These are phyloP conservation scores for Colletotrichum navitas DNA, from an alignment of 2,329 filamentous ascomycete species.

Conservation along the genomic window DNA sequence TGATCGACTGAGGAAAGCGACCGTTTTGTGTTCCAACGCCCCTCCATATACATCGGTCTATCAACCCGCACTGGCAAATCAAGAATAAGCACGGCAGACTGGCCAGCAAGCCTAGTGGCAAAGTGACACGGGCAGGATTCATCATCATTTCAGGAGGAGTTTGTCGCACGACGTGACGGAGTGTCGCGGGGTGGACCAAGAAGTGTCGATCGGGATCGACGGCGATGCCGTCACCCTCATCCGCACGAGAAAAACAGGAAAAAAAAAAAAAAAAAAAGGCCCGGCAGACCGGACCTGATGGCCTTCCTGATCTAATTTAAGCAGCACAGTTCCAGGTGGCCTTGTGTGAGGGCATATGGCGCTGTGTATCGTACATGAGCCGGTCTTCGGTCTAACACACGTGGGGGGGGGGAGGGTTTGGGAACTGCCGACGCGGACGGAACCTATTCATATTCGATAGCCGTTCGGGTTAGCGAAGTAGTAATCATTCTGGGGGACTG, in stretches of 20 bases:
- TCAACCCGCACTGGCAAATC: slow-evolving; percentile 17
- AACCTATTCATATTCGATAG: not conserved
- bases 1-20: not conserved
- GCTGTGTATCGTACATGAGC: not conserved
- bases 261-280: not conserved
- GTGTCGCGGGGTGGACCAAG: slow-evolving; percentile 13
- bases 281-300: slow-evolving; percentile 29
- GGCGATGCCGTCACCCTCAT: slow-evolving; percentile 30
- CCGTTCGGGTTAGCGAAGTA: not conserved
- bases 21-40: slow-evolving; percentile 29
- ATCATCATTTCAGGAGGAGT: not conserved
- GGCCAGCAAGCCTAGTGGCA: not conserved
- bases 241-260: not conserved
- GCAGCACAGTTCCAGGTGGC: not conserved
- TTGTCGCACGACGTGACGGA: slow-evolving; percentile 9
- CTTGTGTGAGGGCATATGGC: not conserved
- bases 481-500: not conserved
- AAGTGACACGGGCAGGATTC: not conserved
- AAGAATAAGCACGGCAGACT: not conserved
- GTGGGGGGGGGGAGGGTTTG: not conserved
- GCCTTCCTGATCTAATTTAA: not conserved
- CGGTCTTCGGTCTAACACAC: not conserved
- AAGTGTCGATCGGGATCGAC: slow-evolving; percentile 36
- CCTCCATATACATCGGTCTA: slow-evolving; percentile 16
- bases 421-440: not conserved